Evolutionary conservation across 2,329 filamentous ascomycete genomes (phyloP), one percentile per base, ranked within the genome.

Genomic region (Pseudogymnoascus destructans): DNA sequence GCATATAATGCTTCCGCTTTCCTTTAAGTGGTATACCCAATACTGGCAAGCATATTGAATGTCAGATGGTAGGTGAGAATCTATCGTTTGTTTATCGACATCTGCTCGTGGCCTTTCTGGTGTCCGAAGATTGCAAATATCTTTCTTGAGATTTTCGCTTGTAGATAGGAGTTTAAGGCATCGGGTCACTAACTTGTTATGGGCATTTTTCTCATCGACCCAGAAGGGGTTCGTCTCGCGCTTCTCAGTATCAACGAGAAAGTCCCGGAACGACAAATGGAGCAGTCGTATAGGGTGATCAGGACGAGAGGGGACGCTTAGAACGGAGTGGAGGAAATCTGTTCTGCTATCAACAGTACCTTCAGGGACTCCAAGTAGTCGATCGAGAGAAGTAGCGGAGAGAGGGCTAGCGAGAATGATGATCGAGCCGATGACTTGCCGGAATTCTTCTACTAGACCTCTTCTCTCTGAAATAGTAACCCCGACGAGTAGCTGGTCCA

Each of bases 141-240:
- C 61, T 59, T 59, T 21, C 32, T 63, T 65, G 13, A 72, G 65
- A 33, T 62, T 60, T 3, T 35, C 38, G 17, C 19, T 13, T 21
- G 38, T 27, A 21, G 65, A 69, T 64, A 71, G 68, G 6, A 70
- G 61, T 58, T 65, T 23, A 42, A 73, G 59, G 61, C 68, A 72
- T 49, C 55, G 38, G 40, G 58, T 61, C 9, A 62, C 65, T 6
- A 72, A 61, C 27, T 61, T 61, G 38, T 61, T 19, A 60, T 72
- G 66, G 49, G 63, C 63, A 17, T 46, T 33, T 58, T 59, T 65
- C 62, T 68, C 63, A 17, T 72, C 55, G 61, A 67, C 64, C 64
- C 66, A 64, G 65, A 71, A 66, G 11, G 52, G 58, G 21, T 36
- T 58, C 32, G 30, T 58, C 32, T 55, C 35, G 15, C 35, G 15